These are phyloP conservation scores for Limonium bicolor DNA, from an alignment of 148 eudicot genomes.

Conservation along the genomic window DNA sequence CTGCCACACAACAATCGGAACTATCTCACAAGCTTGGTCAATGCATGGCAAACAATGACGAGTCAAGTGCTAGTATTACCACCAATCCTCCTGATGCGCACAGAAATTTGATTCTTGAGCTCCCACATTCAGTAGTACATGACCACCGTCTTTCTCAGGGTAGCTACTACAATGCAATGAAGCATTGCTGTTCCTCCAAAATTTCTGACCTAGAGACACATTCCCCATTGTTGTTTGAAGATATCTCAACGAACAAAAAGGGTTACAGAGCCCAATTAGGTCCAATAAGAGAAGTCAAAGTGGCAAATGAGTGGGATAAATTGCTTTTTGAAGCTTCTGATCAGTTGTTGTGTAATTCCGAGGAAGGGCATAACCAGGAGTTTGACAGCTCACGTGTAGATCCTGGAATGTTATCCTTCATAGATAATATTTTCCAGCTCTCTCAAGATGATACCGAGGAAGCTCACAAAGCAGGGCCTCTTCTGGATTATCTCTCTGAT, in stretches of 20 bases:
- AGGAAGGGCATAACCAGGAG: conserved; percentile 9
- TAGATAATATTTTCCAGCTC: conserved; percentile 13
- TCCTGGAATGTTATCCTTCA: conserved; percentile 11
- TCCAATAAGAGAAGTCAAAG: conserved; percentile 9
- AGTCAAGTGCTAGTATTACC: no score
- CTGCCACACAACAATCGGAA: conserved; percentile 6
- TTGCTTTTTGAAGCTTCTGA: conserved; percentile 16
- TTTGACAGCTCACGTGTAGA: conserved; percentile 6
- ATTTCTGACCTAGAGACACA: no score
- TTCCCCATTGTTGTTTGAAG: no score
- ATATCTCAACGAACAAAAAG: no score
- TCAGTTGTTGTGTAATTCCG: conserved; percentile 10
- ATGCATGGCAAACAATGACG: conserved; percentile 4
- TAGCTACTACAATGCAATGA: no score
- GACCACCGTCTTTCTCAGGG: no score
- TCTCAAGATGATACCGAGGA: conserved; percentile 9
- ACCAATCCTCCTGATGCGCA: no score
- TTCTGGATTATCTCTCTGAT: conserved; percentile 6
- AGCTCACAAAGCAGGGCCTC: conserved; percentile 5
- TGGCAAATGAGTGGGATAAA: conserved; percentile 17
- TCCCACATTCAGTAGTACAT: no score
- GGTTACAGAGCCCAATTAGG: conserved; percentile 3
- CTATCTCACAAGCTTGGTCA: conserved; percentile 5
- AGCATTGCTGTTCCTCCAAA: no score
- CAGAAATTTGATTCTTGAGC: no score